Conservation (phyloP, 305 asterid genomes). For the Plantago coronopus region DNA sequence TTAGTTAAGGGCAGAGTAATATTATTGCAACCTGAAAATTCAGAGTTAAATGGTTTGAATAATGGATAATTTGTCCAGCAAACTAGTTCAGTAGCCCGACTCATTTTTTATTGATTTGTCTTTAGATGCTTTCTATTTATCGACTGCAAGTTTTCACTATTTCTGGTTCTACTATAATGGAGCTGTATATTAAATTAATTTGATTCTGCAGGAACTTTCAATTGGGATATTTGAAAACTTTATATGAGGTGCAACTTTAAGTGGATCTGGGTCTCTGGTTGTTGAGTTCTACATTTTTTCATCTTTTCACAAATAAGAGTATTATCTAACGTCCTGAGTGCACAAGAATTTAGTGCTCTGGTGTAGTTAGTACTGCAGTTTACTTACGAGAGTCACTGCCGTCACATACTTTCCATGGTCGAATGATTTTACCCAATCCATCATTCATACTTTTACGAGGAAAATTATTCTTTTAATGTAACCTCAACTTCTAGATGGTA, state of each 20-base stretch:
- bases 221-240: neutral
- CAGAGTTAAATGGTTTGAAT: conserved; percentile 5
- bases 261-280: too few relatives aligned
- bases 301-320: too few relatives aligned
- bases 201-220: neutral
- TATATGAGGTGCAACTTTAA: too few relatives aligned
- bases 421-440: too few relatives aligned
- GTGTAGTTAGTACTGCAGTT: too few relatives aligned
- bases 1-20: conserved; percentile 28
- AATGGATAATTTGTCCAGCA: conserved; percentile 1
- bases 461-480: neutral
- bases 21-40: conserved; percentile 12
- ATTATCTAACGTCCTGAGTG: too few relatives aligned
- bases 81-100: neutral
- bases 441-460: too few relatives aligned
- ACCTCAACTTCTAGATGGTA: neutral
- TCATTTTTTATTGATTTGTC: conserved; percentile 10
- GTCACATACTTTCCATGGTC: too few relatives aligned
- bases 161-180: neutral
- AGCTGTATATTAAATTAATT: neutral
- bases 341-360: too few relatives aligned
- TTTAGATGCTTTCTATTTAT: conserved; percentile 3
- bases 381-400: too few relatives aligned
- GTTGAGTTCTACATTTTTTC: too few relatives aligned
- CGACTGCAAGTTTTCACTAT: neutral